Evolutionary conservation across 2,329 filamentous ascomycete species (phyloP), one percentile per base, ranked within the genome.

Genomic region (Phialophora verrucosa): DNA sequence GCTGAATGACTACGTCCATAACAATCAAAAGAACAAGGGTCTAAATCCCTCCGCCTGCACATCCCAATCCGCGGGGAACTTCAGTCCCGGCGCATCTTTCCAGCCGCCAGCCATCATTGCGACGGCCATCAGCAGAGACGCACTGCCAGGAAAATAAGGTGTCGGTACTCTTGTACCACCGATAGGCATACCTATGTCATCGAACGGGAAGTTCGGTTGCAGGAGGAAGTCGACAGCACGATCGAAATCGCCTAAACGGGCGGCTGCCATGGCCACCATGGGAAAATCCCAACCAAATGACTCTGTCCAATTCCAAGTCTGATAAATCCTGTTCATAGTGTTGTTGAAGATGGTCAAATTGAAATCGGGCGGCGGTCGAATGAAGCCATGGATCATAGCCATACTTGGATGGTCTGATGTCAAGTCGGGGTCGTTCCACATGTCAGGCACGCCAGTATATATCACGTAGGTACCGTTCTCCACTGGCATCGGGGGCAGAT

Each of bases 81-180:
- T 78, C 38, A 74, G 67, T 7, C 78, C 82, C n/a, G 79, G 78
- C 55, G 72, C 73, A 1, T 79, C 83, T 71, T 86, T 84, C 85
- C 85, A 87, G 0, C 83, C 85, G 1, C 83, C 84, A 11, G 83
- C 82, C 81, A 87, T 82, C 83, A 87, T 85, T 2, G 82, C 85
- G 64, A 84, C 76, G 0, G 83, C 83, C 35, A 85, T 72, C 71
- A 87, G 69, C 65, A 87, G 75, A 1, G 79, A 79, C 2, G 82
- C 79, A 42, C 80, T 79, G 23, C 81, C 81, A 0, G 85, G 85
- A 64, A 87, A 85, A 73, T 87, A 87, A 10, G 85, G 85, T 31
- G 85, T 87, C 1, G 84, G 79, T 8, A 86, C 85, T 50, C 82
- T 78, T 4, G 78, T 76, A 0, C 83, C 83, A 5, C 85, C 85